Conservation (phyloP, 1,284 basidiomycete genomes). For the Puccinia hordei region DNA sequence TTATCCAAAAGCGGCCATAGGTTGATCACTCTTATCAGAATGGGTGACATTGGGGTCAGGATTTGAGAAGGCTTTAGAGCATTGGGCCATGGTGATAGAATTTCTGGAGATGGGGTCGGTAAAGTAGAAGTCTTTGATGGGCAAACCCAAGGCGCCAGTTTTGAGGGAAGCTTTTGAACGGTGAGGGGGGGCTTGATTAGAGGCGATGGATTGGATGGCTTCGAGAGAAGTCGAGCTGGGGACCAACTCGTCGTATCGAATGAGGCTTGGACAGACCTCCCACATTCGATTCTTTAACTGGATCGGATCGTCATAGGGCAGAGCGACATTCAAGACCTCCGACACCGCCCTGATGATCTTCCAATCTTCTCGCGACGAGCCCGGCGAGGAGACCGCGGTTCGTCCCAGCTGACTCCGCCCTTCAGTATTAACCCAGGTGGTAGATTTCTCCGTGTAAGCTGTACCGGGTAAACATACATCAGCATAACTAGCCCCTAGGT, state of each 20-base stretch:
- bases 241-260: constrained; percentile 85
- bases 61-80: constrained; percentile 73
- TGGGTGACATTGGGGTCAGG: background rate
- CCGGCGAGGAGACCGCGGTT: constrained; percentile 90
- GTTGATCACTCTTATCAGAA: constrained; percentile 27
- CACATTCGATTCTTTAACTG: constrained; percentile 89
- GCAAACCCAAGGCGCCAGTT: constrained; percentile 71
- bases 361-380: constrained; percentile 95
- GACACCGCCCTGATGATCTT: constrained; percentile 94
- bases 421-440: constrained; percentile 97
- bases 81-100: constrained; percentile 80
- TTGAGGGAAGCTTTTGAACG: constrained; percentile 61
- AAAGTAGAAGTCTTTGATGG: constrained; percentile 92
- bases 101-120: constrained; percentile 73
- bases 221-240: constrained; percentile 70
- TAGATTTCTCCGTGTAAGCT: constrained; percentile 94
- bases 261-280: constrained; percentile 89
- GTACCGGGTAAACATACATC: constrained; percentile 91
- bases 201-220: constrained; percentile 67
- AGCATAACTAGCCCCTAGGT: constrained; percentile 91
- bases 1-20: constrained; percentile 31
- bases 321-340: constrained; percentile 75
- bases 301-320: constrained; percentile 91
- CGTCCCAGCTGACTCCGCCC: constrained; percentile 88
- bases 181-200: constrained; percentile 65